Base-by-base conservation (phyloP, 192 early-diverging fungal genomes). In the Podila clonocystis region DNA sequence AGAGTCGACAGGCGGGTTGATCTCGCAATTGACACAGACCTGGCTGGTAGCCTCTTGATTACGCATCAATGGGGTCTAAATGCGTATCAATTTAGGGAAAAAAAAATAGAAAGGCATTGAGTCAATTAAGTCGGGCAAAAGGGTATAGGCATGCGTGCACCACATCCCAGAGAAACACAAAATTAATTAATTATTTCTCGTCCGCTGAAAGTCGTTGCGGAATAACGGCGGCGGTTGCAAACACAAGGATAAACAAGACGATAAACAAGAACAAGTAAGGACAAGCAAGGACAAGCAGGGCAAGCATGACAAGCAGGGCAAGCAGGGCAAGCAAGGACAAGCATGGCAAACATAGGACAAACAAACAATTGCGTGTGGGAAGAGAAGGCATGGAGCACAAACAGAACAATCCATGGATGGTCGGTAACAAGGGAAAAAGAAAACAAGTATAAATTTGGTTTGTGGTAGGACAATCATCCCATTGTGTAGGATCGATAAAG, bases 11-110 rank as follows among this genome's bases (percentile, higher is more conserved):
- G 77, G 77, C 9, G 77, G 77, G 36, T 73, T 73, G 50, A 80
- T 31, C 49, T 80, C 52, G 41, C 77, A 80, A 66, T 80, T 80
- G 62, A 80, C 77, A 28, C 77, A 80, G 62, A 80, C 72, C 66
- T 80, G 77, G 50, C 62, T 68, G 26, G 77, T 80, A 1, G 77
- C 70, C 63, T 80, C 77, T 17, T 66, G 70, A 62, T 80, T 80
- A 60, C 77, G 66, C 77, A 80, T 80, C 59, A 74, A 59, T 22
- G 73, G 49, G 2, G 65, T 67, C 73, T 74, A 50, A 9, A 20
- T 20, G n/a, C 20, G 20, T 13, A 64, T 36, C 11, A 26, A 15
- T 64, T 64, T n/a, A n/a, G n/a, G 17, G 19, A 45, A 31, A 26
- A 2, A 45, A 34, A 45, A 62, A n/a, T 26, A 61, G 26, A 30